Evolutionary conservation across 2,329 filamentous ascomycete genomes (phyloP), one percentile per base, ranked within the genome.

Genomic region (Claviceps humidiphila): DNA sequence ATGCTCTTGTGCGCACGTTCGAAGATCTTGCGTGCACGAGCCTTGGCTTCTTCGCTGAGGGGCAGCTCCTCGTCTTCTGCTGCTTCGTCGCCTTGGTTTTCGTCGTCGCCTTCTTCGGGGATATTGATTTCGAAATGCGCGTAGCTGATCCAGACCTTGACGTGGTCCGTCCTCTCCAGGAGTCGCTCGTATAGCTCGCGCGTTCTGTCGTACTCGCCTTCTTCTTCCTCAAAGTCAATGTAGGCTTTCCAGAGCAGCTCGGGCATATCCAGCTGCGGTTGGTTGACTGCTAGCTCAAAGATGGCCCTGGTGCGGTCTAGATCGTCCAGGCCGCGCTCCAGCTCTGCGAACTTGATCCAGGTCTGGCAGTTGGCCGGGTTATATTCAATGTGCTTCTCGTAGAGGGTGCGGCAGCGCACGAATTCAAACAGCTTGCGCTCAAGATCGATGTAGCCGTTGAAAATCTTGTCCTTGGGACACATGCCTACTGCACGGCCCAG

Each of bases 131-230:
- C 93, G 64, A 98, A 97, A 67, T 94, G 87, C n/a, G 93, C 93
- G 70, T 91, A 98, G 67, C 87, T 91, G 68, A 93, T 95, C 93
- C 93, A 98, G 55, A 98, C 93, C 75, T 97, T 98, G 74, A 96
- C 89, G 64, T 98, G 93, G 63, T 93, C 85, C n/a, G 93, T 95
- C 81, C 94, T 96, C 62, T 88, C 76, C 44, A 98, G 77, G 13
- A 98, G 77, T 7, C 91, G 81, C 72, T 97, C 91, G 70, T 97
- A 98, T 45, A 98, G 74, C 3, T 74, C 72, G 48, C 93, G 78
- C 4, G 89, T 89, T 48, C 83, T 77, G 51, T 89, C 88, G 67
- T 91, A 96, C 67, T 96, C 89, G 62, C 84, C 87, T 67, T 95
- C 89, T 61, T 95, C 89, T 64, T 97, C 91, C 69, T 98, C 93